Conservation (phyloP, 805 yeast genomes). For the Kurtzmaniella fragi region DNA sequence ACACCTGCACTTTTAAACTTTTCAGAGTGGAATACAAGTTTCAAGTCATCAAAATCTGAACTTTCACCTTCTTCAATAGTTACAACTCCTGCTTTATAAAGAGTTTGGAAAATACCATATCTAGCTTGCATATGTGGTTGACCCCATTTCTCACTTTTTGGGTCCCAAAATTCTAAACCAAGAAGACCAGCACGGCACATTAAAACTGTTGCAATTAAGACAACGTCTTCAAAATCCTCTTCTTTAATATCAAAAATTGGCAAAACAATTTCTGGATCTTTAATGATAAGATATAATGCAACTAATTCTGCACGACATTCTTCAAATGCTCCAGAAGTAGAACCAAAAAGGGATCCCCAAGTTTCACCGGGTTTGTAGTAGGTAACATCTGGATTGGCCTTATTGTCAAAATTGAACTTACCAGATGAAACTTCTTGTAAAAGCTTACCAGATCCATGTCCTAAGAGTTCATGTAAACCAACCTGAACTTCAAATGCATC, state of each 20-base stretch:
- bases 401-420: slow-evolving; percentile 64
- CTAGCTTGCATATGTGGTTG: slow-evolving; percentile 95
- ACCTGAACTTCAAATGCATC: slow-evolving; percentile 91
- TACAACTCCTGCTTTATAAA: slow-evolving; percentile 64
- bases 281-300: slow-evolving; percentile 74
- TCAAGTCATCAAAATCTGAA: slow-evolving; percentile 53
- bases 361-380: slow-evolving; percentile 79
- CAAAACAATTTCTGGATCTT: slow-evolving; percentile 53
- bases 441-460: slow-evolving; percentile 88
- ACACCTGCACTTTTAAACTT: slow-evolving; percentile 69
- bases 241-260: slow-evolving; percentile 66
- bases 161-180: slow-evolving; percentile 86
- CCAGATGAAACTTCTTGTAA: slow-evolving; percentile 54
- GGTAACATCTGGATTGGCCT: slow-evolving; percentile 60
- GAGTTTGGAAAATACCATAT: slow-evolving; percentile 74
- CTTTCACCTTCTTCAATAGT: slow-evolving; percentile 44
- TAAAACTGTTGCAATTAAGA: slow-evolving; percentile 62
- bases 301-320: slow-evolving; percentile 93
- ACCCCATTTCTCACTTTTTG: slow-evolving; percentile 78
- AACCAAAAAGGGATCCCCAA: slow-evolving; percentile 85
- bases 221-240: slow-evolving; percentile 58
- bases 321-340: slow-evolving; percentile 81
- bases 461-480: slow-evolving; percentile 86
- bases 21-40: slow-evolving; percentile 51
- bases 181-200: slow-evolving; percentile 88